Percentiles rank a stretch among this genome's conserved stretches.
These are phyloP conservation scores for Phytophthora aleatoria DNA, from an alignment of 352 stramenopile species.

Conservation along the genomic window DNA sequence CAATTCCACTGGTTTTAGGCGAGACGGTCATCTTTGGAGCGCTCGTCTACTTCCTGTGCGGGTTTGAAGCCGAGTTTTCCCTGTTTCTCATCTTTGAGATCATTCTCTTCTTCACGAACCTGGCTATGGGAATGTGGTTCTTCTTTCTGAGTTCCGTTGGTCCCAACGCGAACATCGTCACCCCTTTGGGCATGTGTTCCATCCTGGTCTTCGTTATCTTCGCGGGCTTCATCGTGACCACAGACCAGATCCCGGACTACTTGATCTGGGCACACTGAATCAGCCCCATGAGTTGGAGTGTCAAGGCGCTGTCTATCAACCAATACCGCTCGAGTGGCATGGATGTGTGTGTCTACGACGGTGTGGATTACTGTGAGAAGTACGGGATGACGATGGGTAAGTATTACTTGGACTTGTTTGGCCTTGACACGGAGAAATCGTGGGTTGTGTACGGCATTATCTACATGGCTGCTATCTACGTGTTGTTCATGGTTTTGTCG, in stretches of 20 bases:
- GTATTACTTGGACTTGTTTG: conserved; percentile 33
- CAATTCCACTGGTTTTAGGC: not conserved
- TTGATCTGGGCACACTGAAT: conserved; percentile 64
- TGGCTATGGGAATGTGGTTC: not conserved
- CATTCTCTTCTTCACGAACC: not conserved
- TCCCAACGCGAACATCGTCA: conserved; percentile 35
- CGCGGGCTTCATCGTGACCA: conserved; percentile 49
- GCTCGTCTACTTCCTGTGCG: not conserved
- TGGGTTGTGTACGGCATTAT: conserved; percentile 26
- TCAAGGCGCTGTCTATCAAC: conserved; percentile 35
- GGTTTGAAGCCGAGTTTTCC: not conserved
- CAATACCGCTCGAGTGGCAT: conserved; percentile 29
- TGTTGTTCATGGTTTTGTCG: conserved; percentile 30
- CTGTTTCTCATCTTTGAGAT: not conserved
- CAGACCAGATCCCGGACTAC: conserved; percentile 46
- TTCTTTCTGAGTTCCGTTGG: conserved; percentile 25
- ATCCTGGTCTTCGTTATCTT: conserved; percentile 56
- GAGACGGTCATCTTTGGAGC: not conserved
- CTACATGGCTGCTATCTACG: conserved; percentile 18
- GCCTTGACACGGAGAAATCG: conserved; percentile 14
- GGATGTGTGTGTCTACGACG: conserved; percentile 34
- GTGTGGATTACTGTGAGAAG: conserved; percentile 24
- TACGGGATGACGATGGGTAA: conserved; percentile 41
- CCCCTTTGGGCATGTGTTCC: conserved; percentile 42
- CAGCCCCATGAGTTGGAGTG: conserved; percentile 55